Base-by-base conservation (phyloP, 1,284 basidiomycete genomes). In the Cystobasidiaceae sp. region DNA sequence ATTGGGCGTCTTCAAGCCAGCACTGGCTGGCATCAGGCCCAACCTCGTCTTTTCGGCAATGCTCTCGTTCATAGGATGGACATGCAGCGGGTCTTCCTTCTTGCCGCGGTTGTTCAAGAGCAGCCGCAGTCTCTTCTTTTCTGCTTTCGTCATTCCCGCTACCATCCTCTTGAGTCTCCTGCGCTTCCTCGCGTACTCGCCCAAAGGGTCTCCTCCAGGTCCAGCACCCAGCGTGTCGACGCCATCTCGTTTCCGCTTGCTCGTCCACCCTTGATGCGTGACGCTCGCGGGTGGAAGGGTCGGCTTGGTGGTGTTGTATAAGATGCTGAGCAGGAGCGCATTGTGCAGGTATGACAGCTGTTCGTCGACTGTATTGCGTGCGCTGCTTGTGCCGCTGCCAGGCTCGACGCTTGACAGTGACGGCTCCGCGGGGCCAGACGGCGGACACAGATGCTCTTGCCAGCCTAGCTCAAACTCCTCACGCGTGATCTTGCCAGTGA, bases 241-340 rank as follows among this genome's bases (percentile, higher is more conserved):
- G 19, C 57, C 59, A 51, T 57, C 66, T 15, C 66, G 54, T 28
- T 64, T 63, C 30, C 71, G 70, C 6, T 71, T 70, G 50, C 66
- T 68, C 41, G 61, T 68, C 68, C 73, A 75, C 32, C 74, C 74
- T 4, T 54, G 19, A 64, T 74, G 68, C 5, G 72, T 59, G 48
- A 71, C 25, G n/a, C 68, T 66, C 32, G 70, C 66, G 9, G 72
- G 68, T 7, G 70, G 67, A n/a, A 69, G 56, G 48, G 67, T 56
- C 2, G 70, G 54, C 30, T 71, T 67, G 25, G 74, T 74, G 9
- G 74, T 74, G 52, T 79, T 79, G 74, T 78, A 77, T 27, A 80
- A 73, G 67, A 80, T 75, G 27, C 77, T 76, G 46, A 80, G 70
- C 52, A 80, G 71, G 23, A 80, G 71, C 3, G 75, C 72, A 65